phyloP scores from a whole-genome alignment of 148 eudicot species.

The Heliosperma pusillum region DNA sequence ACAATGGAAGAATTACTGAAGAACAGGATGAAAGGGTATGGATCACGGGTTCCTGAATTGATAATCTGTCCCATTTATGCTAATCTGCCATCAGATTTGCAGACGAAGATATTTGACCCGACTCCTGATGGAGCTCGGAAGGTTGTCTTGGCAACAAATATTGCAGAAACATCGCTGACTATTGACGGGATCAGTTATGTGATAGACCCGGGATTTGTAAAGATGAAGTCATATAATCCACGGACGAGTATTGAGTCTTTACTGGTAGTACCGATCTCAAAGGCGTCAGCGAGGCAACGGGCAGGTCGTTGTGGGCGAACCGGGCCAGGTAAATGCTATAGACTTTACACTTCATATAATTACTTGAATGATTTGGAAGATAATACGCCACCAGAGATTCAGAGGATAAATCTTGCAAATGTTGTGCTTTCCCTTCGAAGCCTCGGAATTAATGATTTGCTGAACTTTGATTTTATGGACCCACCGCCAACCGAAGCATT shows the following conservation, averaged over 20 bases:
- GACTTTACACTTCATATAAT: constrained; percentile 56
- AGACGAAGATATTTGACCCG: constrained; percentile 64
- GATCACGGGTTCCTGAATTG: constrained; percentile 54
- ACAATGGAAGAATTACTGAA: constrained; percentile 53
- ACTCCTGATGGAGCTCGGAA: constrained; percentile 69
- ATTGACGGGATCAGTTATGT: constrained; percentile 75
- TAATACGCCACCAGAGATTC: too few species aligned
- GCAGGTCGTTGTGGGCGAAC: constrained; percentile 79
- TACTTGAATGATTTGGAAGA: constrained; percentile 12
- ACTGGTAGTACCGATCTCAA: constrained; percentile 51
- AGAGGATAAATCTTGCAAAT: too few species aligned
- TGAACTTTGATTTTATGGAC: too few species aligned
- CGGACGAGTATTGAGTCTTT: constrained; percentile 65
- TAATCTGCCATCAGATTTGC: constrained; percentile 68
- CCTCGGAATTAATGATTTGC: too few species aligned
- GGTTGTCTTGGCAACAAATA: constrained; percentile 72
- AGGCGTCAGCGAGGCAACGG: constrained; percentile 69
- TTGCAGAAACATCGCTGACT: constrained; percentile 80
- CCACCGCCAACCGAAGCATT: constrained; percentile 38
- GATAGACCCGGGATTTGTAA: constrained; percentile 63
- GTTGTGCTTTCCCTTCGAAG: too few species aligned
- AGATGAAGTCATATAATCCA: constrained; percentile 67
- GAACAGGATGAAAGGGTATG: constrained; percentile 51
- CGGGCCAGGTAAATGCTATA: constrained; percentile 67
- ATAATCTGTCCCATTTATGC: constrained; percentile 70